Base-by-base conservation (phyloP, 208 protist species). In the Tritrichomonas musculus region DNA sequence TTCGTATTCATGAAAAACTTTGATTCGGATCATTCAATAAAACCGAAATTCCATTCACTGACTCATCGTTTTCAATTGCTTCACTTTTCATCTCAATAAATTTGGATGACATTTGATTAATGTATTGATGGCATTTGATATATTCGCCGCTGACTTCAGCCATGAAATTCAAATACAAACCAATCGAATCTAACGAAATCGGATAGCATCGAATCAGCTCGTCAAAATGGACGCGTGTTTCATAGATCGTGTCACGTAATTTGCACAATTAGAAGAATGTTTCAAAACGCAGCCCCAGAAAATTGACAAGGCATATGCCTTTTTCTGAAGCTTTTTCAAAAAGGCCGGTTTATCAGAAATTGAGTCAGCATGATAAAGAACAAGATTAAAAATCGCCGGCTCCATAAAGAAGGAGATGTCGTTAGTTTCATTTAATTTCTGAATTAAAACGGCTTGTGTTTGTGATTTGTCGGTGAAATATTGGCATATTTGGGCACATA, bases 11-110 rank as follows among this genome's bases (percentile, higher is more conserved):
- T 17, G 53, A 17, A 60, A 60, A 60, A 22, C 53, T n/a, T n/a
- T n/a, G n/a, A n/a, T n/a, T n/a, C n/a, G n/a, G n/a, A 27, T 82
- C 73, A 47, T 82, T 82, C 33, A 82, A 50, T 50, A 82, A 50
- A 50, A 30, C 41, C 30, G 30, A n/a, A 20, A 82, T 82, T 17
- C 3, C 22, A 17, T 60, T 17, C 5, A 53, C 20, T 49, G 3
- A 30, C n/a, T 82, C 33, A 30, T 50, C 8, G 8, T 41, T 25
- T 82, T 50, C 41, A 3, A 30, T 20, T 5, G 1, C 4, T 30
- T 82, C 73, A 9, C 1, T 20, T 82, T 30, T 4, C 5, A 30
- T 44, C 50, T 82, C 73, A 41, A 82, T 82, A 41, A 82, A 30
- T n/a, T 14, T 47, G 0, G 41, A 20, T 0, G 41, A 53, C 30